phyloP scores from a whole-genome alignment of 768 basidiomycete genomes.

The Lentinula lateritia region DNA sequence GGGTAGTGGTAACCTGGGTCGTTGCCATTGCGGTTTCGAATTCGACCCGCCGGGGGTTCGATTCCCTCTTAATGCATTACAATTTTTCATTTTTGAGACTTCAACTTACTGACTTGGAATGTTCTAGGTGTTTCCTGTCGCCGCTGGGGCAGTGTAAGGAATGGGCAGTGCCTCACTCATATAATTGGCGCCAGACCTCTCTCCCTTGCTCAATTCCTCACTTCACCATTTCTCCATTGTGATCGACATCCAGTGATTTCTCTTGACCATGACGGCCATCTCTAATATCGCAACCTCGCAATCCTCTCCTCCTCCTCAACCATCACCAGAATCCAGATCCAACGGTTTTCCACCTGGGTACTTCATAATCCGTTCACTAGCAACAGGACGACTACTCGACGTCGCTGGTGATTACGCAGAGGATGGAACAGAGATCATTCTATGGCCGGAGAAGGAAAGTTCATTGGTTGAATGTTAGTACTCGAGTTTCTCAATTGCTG shows the following conservation, averaged over 20 bases:
- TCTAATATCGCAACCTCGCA: not conserved
- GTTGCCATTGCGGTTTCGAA: not conserved
- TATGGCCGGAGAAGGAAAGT: conserved; percentile 71
- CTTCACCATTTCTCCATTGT: too few species aligned
- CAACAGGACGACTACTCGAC: conserved; percentile 51
- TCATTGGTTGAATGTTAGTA: conserved; percentile 69
- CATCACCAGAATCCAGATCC: not conserved
- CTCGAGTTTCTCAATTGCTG: not conserved
- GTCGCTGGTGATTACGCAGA: conserved; percentile 45
- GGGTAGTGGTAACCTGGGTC: not conserved
- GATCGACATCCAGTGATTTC: not conserved
- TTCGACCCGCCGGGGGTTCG: conserved; percentile 57
- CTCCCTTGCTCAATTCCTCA: too few species aligned
- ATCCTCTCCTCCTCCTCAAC: too few species aligned
- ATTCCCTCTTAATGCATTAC: conserved; percentile 51
- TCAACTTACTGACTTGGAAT: too few species aligned
- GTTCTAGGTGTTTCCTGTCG: too few species aligned
- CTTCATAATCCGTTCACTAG: conserved; percentile 53
- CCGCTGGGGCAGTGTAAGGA: too few species aligned
- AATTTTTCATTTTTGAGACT: too few species aligned
- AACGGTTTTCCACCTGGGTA: conserved; percentile 36
- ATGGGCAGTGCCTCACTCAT: too few species aligned
- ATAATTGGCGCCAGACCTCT: too few species aligned
- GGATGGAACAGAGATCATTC: conserved; percentile 56
- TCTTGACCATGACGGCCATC: conserved; percentile 20